Base-by-base conservation (phyloP, 306 rosid genomes). In the Inga leiocalycina region DNA sequence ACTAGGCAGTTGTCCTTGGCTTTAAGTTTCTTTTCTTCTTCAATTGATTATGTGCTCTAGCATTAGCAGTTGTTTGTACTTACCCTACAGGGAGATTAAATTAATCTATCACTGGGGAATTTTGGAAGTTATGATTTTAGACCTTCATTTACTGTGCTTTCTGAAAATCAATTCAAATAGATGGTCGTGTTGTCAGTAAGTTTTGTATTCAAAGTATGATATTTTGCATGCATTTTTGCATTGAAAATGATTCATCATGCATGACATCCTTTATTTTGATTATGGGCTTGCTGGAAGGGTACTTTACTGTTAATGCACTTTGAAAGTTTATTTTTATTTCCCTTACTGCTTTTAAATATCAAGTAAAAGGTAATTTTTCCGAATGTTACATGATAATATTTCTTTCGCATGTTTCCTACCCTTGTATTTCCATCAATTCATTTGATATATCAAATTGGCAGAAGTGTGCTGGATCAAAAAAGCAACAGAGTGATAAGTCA, bases 391-490 rank as follows among this genome's bases (percentile, higher is more conserved):
- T 78, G 8, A 0, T 79, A 46, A 61, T 81, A 80, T 67, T 62
- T 87, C 54, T 45, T 27, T 44, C 78, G 74, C 76, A 41, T 69
- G 70, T 83, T 85, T 71, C 85, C 79, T 87, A 30, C 71, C 27
- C 43, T 14, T 65, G 10, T 65, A 67, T 67, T 67, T 37, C 45
- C 89, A 57, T 83, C 98, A 97, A 7, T 67, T 35, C 5, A 67
- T 67, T 67, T 22, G 11, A 35, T 34, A 35, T 67, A 67, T 35
- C 72, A 67, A 67, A 34, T 34, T 86, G 71, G 87, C 91, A 89
- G 97, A 95, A 87, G 87, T 85, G 43, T 79, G 93, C 94, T 54
- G 97, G 94, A 75, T 92, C 97, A 54, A 93, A 97, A 41, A 90
- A 85, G 89, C 97, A 86, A 73, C 97, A 27, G 62, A 91, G 75